Conservation (phyloP, 352 stramenopile species). For the Phytopythium chamaehyphon region DNA sequence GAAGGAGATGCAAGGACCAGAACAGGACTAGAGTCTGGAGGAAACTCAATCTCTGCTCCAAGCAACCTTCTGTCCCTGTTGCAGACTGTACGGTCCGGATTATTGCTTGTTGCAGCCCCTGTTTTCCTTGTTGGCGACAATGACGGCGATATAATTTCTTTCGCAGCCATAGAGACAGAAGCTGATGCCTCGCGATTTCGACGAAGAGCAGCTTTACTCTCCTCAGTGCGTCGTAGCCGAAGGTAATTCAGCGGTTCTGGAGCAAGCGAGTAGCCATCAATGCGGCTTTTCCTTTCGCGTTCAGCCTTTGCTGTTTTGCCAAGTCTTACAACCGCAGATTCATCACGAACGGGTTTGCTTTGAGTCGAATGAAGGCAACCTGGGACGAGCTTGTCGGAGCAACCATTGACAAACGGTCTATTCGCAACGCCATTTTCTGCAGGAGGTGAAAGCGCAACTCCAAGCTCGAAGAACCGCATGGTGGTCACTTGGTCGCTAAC, state of each 20-base stretch:
- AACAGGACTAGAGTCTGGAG: no score
- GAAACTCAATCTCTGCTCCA: no score
- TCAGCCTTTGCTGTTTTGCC: no score
- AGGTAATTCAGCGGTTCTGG: slow-evolving; percentile 66
- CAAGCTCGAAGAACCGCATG: slow-evolving; percentile 9
- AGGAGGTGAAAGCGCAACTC: background rate
- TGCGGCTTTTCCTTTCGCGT: background rate
- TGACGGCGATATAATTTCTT: slow-evolving; percentile 38
- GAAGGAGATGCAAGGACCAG: no score
- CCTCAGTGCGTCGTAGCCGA: slow-evolving; percentile 49
- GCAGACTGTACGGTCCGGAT: background rate
- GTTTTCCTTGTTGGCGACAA: slow-evolving; percentile 7
- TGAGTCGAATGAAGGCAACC: background rate
- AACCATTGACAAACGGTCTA: background rate
- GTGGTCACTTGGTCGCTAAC: no score
- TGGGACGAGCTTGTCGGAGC: background rate
- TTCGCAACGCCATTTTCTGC: no score
- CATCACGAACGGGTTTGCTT: no score
- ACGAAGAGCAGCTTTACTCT: slow-evolving; percentile 38
- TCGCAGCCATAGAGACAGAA: slow-evolving; percentile 25
- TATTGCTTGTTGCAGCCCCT: background rate
- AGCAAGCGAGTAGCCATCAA: slow-evolving; percentile 1
- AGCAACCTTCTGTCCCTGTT: no score
- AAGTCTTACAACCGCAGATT: no score
- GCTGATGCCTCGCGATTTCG: slow-evolving; percentile 40